Evolutionary conservation across 345 rosid genomes (phyloP), one percentile per base, ranked within the genome.

Genomic region (Eucalyptus cloeziana): DNA sequence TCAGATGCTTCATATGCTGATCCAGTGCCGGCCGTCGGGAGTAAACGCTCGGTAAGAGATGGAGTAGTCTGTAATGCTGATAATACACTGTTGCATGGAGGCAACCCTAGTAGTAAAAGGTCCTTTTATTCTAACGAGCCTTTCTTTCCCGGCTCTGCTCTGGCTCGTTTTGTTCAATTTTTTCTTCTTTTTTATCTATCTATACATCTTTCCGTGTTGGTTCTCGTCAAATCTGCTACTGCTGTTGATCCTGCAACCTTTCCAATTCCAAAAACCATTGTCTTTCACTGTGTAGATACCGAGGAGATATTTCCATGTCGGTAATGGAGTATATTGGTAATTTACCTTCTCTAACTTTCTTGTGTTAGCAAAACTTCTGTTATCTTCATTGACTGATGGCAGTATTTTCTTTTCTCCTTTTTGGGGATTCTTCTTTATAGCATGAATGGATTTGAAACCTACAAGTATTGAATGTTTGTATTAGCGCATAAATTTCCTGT

Each of bases 241-340:
- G 27, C 12, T 22, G 62, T 56, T 56, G 62, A 56, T 56, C 1
- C 27, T 56, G 62, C 30, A 56, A 56, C 62, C 11, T 56, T 56
- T 22, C 0, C 62, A 56, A 52, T 0, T 52, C 56, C 56, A 0
- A 56, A 56, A 22, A 56, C 27, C 62, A 56, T 8, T 56, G 0
- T 24, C 6, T 56, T 56, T 24, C 62, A 21, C 27, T 24, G 27
- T 19, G 56, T 1, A 52, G 24, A 52, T 22, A 19, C 80, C 80
- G 40, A 40, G 3, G 80, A 3, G 40, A 69, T 17, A 33, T 21
- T 64, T n/a, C 17, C 19, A n/a, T 64, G 16, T 62, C 17, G 7
- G 56, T 52, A 19, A 52, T 52, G 2, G 2, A 52, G 56, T 19
- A 52, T 1, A 52, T 19, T 52, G 56, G 56, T 52, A 52, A 52